Conservation (phyloP, 495 filamentous ascomycete species). For the Tuber melanosporum region DNA sequence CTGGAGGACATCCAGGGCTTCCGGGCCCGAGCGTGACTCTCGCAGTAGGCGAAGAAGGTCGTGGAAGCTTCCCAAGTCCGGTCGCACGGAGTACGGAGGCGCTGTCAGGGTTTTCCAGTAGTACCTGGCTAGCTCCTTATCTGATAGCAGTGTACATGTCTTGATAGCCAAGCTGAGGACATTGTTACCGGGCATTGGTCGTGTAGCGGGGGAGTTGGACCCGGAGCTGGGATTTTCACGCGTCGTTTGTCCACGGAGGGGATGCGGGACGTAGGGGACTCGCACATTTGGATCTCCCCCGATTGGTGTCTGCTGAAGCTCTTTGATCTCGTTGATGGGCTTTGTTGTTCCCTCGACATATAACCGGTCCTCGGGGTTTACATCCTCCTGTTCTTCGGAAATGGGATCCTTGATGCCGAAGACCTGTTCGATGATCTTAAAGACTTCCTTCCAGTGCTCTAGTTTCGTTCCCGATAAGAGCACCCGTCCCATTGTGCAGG, state of each 20-base stretch:
- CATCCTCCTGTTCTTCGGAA: conserved; percentile 22
- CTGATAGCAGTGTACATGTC: conserved; percentile 52
- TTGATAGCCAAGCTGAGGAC: conserved; percentile 50
- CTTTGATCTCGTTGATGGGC: background rate
- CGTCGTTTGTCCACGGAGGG: background rate
- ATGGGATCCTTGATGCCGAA: conserved; percentile 58
- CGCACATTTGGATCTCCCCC: background rate
- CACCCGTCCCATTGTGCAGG: conserved; percentile 68
- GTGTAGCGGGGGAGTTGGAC: background rate
- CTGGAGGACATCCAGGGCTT: background rate
- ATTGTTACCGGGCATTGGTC: background rate
- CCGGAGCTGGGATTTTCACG: background rate
- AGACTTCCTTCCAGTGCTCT: conserved; percentile 60
- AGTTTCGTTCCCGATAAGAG: conserved; percentile 55
- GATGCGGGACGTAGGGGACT: conserved; percentile 14
- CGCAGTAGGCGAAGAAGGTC: background rate
- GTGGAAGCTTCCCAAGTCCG: background rate
- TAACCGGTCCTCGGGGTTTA: conserved; percentile 18
- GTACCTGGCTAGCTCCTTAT: conserved; percentile 9
- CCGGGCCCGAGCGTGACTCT: background rate
- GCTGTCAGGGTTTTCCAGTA: conserved; percentile 2
- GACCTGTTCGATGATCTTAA: conserved; percentile 68
- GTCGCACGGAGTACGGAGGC: background rate
- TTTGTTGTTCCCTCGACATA: conserved; percentile 7
- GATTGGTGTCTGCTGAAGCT: background rate